These are phyloP conservation scores for Yamadazyma epiphylla DNA, from an alignment of 1,139 yeast species.

Conservation along the genomic window DNA sequence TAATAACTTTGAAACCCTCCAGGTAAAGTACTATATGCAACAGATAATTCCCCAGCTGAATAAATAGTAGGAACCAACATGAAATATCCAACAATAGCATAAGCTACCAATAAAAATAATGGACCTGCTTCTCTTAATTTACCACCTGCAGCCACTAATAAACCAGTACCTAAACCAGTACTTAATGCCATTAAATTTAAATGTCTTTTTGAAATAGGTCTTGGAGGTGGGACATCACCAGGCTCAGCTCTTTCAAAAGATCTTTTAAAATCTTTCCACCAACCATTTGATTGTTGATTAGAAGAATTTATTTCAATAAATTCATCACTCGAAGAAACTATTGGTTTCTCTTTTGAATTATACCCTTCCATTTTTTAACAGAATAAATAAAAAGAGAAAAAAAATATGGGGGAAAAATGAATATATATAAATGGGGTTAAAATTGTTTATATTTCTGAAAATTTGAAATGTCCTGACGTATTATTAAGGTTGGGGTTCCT, in stretches of 20 bases:
- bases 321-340: conserved; percentile 6
- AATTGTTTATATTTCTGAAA: too few relatives aligned
- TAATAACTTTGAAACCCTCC: conserved; percentile 36
- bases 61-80: conserved; percentile 36
- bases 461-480: too few relatives aligned
- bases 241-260: conserved; percentile 16
- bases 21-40: conserved; percentile 27
- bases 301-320: conserved; percentile 5
- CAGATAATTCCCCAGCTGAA: conserved; percentile 32
- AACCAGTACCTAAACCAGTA: conserved; percentile 36
- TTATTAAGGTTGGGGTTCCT: too few relatives aligned
- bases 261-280: conserved; percentile 13
- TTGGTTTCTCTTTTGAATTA: conserved; percentile 7
- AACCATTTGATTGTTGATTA: background rate
- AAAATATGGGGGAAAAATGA: too few relatives aligned
- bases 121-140: conserved; percentile 34
- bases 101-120: conserved; percentile 28
- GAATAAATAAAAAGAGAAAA: too few relatives aligned
- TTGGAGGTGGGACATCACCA: conserved; percentile 12
- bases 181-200: conserved; percentile 31
- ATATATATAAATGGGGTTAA: too few relatives aligned
- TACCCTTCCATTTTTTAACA: too few relatives aligned
- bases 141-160: conserved; percentile 33
- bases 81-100: conserved; percentile 28
- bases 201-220: conserved; percentile 21